These are phyloP conservation scores for Anisodus acutangulus DNA, from an alignment of 257 asterid species.

Conservation along the genomic window DNA sequence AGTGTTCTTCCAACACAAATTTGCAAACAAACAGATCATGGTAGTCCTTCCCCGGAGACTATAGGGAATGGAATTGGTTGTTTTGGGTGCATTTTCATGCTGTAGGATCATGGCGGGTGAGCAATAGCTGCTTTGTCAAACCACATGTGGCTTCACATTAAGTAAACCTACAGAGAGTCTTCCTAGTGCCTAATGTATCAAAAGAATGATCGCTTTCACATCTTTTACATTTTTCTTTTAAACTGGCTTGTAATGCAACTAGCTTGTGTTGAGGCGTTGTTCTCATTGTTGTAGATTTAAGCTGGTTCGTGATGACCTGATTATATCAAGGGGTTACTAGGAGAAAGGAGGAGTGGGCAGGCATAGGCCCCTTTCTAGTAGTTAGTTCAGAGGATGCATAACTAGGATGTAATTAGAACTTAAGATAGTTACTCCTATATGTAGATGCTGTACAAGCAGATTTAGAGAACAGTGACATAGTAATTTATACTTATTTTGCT, in stretches of 20 bases:
- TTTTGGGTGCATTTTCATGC: not conserved
- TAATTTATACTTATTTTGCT: not conserved
- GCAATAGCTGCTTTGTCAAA: conserved; percentile 16
- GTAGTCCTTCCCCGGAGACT: not conserved
- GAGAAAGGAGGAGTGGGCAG: not conserved
- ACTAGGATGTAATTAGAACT: not conserved
- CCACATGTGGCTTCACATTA: not conserved
- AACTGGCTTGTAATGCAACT: not conserved
- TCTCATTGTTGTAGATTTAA: not conserved
- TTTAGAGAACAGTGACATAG: not conserved
- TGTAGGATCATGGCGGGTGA: not conserved
- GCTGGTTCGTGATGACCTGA: not conserved
- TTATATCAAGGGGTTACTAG: not conserved
- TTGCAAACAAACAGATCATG: not conserved
- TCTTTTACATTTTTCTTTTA: not conserved
- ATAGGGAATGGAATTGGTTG: not conserved
- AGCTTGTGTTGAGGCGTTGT: not conserved
- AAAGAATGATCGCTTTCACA: not conserved
- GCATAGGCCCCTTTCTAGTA: not conserved
- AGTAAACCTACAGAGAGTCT: not conserved
- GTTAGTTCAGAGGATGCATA: not conserved
- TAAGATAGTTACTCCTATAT: not conserved
- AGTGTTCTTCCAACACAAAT: conserved; percentile 3
- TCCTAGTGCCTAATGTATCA: not conserved
- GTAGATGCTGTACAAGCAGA: not conserved